A percentile compares a stretch with the other conserved stretches of the same genome.
phyloP scores from a whole-genome alignment of 2,329 filamentous ascomycete genomes.

The Penicillium paneum region DNA sequence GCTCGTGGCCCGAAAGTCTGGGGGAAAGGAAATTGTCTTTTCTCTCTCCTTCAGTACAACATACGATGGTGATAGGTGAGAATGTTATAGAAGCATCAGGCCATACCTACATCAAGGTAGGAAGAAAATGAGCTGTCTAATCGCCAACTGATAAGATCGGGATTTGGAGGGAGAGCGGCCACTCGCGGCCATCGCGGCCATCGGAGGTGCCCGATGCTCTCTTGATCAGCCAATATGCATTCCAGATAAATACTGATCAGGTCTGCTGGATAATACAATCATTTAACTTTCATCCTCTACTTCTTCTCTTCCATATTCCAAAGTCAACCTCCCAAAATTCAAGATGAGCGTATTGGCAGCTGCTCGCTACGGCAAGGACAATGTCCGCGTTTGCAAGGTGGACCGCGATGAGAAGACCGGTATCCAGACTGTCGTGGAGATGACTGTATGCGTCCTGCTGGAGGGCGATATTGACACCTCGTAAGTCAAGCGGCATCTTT shows the following conservation, averaged over 20 bases:
- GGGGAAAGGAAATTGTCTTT: background rate
- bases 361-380: slow-evolving; percentile 69
- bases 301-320: background rate
- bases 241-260: background rate
- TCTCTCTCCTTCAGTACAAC: background rate
- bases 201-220: slow-evolving; percentile 39
- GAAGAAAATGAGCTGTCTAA: background rate
- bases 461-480: slow-evolving; percentile 87
- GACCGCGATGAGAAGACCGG: slow-evolving; percentile 72
- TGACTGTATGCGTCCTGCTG: slow-evolving; percentile 88
- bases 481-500: slow-evolving; percentile 46
- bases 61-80: background rate
- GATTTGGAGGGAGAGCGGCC: slow-evolving; percentile 23
- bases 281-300: background rate
- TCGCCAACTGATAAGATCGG: slow-evolving; percentile 30
- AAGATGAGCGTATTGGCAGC: slow-evolving; percentile 40
- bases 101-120: background rate
- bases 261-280: background rate
- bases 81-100: background rate
- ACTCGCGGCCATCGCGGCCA: slow-evolving; percentile 37
- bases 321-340: background rate
- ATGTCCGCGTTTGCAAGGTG: slow-evolving; percentile 96
- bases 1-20: slow-evolving; percentile 5
- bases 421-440: slow-evolving; percentile 83
- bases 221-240: slow-evolving; percentile 1